Evolutionary conservation across 148 eudicot species (phyloP).

Genomic region (Heliamphora exappendiculata): DNA sequence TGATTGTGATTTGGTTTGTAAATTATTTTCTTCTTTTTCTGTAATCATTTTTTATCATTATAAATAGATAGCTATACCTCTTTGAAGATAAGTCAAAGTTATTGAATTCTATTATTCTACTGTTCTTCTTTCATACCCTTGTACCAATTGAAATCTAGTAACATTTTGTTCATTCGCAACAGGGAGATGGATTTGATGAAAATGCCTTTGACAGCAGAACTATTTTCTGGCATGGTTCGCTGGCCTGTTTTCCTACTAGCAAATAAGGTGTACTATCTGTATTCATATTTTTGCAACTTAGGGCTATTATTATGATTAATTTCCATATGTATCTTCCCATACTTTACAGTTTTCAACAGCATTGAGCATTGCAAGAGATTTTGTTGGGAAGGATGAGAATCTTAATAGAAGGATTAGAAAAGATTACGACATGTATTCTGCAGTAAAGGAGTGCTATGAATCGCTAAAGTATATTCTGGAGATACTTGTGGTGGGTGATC

Average conservation of each 20-base stretch:
- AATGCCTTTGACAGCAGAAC: constrained; percentile 67
- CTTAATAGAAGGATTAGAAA: constrained; percentile 54
- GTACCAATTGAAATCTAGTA: not conserved
- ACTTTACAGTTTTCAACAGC: constrained; percentile 63
- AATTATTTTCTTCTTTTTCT: too few relatives aligned
- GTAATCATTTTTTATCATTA: too few relatives aligned
- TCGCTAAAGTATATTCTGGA: constrained; percentile 68
- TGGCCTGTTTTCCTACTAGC: constrained; percentile 99
- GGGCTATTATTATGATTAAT: not conserved
- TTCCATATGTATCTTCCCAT: constrained; percentile 10
- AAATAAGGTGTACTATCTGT: constrained; percentile 49
- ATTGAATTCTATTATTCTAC: too few relatives aligned
- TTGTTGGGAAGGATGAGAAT: constrained; percentile 61
- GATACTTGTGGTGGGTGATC: constrained; percentile 68
- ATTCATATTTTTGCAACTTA: not conserved
- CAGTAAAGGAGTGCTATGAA: constrained; percentile 82
- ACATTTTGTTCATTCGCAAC: constrained; percentile 18
- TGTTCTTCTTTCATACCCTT: constrained; percentile 5
- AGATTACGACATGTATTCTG: constrained; percentile 65
- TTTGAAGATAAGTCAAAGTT: too few relatives aligned
- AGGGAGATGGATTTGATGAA: constrained; percentile 97
- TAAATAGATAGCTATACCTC: too few relatives aligned
- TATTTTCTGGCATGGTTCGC: constrained; percentile 54
- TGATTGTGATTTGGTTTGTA: too few relatives aligned
- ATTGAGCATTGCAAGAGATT: constrained; percentile 69